Conservation (phyloP, 352 stramenopile genomes). For the Phytophthora idaei region DNA sequence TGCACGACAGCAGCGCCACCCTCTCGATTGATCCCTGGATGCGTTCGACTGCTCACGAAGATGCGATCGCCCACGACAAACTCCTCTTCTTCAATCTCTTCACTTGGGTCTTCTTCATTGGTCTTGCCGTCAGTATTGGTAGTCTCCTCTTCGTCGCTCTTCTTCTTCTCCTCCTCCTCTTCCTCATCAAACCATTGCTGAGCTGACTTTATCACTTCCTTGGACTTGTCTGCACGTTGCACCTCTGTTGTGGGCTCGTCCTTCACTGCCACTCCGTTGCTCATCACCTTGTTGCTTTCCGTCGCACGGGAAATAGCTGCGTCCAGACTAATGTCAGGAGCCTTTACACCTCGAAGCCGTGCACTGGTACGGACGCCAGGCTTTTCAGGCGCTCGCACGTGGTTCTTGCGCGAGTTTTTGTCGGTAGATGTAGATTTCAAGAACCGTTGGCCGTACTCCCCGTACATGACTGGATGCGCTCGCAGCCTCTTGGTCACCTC, state of each 20-base stretch:
- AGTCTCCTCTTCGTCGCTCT: constrained; percentile 14
- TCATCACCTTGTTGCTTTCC: constrained; percentile 8
- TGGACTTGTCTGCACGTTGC: not conserved
- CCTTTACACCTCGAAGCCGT: constrained; percentile 54
- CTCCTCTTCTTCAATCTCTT: constrained; percentile 41
- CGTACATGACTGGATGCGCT: constrained; percentile 53
- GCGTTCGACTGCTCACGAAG: constrained; percentile 76
- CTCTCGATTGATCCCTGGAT: constrained; percentile 81
- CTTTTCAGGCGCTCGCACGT: constrained; percentile 17
- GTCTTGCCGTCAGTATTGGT: constrained; percentile 10
- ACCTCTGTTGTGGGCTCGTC: constrained; percentile 22
- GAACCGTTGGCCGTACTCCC: constrained; percentile 36
- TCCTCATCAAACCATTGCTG: constrained; percentile 48
- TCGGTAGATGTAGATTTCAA: constrained; percentile 8
- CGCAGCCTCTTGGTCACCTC: constrained; percentile 74
- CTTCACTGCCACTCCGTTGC: constrained; percentile 30
- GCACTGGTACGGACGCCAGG: constrained; percentile 39
- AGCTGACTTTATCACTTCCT: constrained; percentile 7
- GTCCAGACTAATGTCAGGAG: constrained; percentile 40
- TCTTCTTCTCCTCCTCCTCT: constrained; percentile 27
- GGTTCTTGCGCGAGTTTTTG: constrained; percentile 23
- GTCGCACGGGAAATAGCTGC: constrained; percentile 18
- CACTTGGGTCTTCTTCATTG: constrained; percentile 23
- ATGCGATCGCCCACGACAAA: constrained; percentile 71
- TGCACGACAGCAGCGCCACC: constrained; percentile 65